phyloP scores from a whole-genome alignment of 257 asterid species.

The Przewalskia tangutica region DNA sequence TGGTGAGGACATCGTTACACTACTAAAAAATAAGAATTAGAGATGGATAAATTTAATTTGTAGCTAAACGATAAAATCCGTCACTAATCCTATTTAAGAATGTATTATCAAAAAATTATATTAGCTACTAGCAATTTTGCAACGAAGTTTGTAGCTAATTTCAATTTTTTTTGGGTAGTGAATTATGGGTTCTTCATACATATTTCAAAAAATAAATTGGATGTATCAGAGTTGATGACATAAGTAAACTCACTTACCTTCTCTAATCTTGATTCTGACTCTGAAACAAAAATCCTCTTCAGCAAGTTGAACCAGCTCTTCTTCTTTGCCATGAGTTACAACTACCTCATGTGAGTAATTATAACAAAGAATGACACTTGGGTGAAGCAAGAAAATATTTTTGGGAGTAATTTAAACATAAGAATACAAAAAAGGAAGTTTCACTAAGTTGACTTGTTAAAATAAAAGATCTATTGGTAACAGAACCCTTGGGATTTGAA shows the following conservation, averaged over 20 bases:
- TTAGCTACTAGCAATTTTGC: too few species aligned
- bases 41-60: too few species aligned
- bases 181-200: background rate
- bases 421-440: background rate
- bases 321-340: slow-evolving; percentile 54
- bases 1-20: too few species aligned
- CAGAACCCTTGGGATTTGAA: background rate
- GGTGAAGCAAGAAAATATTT: background rate
- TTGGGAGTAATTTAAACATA: background rate
- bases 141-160: too few species aligned
- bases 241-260: slow-evolving; percentile 32
- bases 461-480: background rate
- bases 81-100: too few species aligned
- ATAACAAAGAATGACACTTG: background rate
- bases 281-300: slow-evolving; percentile 56
- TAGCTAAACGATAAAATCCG: too few species aligned
- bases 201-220: background rate
- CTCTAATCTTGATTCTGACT: slow-evolving; percentile 42
- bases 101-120: too few species aligned
- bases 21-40: too few species aligned
- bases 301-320: slow-evolving; percentile 55
- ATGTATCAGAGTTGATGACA: slow-evolving; percentile 5
- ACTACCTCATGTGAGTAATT: background rate
- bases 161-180: too few species aligned
- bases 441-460: background rate